These are phyloP conservation scores for Wickerhamomyces bisporus DNA, from an alignment of 805 yeast genomes.

Conservation along the genomic window DNA sequence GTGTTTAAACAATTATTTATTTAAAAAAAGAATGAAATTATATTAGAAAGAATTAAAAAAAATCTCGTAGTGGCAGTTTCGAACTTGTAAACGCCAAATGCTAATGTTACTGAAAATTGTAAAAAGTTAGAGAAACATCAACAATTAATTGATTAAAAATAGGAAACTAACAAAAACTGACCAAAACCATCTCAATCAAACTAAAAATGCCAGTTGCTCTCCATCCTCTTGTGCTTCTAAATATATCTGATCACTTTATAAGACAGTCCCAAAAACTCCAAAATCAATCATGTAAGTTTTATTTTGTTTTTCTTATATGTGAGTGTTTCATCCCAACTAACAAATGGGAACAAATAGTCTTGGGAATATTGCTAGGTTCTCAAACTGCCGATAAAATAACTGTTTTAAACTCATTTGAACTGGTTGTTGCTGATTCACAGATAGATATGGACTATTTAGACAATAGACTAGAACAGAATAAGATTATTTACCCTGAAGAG, in stretches of 20 bases:
- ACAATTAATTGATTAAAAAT: neutral
- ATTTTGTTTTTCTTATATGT: too few relatives aligned
- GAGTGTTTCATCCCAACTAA: too few relatives aligned
- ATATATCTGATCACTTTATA: conserved; percentile 8
- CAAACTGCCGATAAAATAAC: neutral
- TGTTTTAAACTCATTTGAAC: conserved; percentile 10
- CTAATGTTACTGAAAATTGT: too few relatives aligned
- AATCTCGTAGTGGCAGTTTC: too few relatives aligned
- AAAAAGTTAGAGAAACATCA: too few relatives aligned
- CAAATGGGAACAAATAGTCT: too few relatives aligned
- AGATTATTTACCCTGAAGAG: conserved; percentile 8
- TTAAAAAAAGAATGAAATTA: too few relatives aligned
- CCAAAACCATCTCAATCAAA: neutral
- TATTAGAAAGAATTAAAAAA: too few relatives aligned
- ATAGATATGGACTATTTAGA: conserved; percentile 4
- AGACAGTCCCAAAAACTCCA: conserved; percentile 4
- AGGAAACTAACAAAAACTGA: neutral
- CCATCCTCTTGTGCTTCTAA: conserved; percentile 9
- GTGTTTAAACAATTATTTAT: too few relatives aligned
- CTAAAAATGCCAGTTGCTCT: conserved; percentile 1
- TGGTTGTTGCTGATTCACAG: neutral
- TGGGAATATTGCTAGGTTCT: conserved; percentile 6
- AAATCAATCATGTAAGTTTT: conserved; percentile 3
- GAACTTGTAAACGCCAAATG: too few relatives aligned
- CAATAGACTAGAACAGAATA: conserved; percentile 8